A percentile compares a stretch with the other conserved stretches of the same genome.
phyloP scores from a whole-genome alignment of 352 stramenopile species.

The Pythium scleroteichum region DNA sequence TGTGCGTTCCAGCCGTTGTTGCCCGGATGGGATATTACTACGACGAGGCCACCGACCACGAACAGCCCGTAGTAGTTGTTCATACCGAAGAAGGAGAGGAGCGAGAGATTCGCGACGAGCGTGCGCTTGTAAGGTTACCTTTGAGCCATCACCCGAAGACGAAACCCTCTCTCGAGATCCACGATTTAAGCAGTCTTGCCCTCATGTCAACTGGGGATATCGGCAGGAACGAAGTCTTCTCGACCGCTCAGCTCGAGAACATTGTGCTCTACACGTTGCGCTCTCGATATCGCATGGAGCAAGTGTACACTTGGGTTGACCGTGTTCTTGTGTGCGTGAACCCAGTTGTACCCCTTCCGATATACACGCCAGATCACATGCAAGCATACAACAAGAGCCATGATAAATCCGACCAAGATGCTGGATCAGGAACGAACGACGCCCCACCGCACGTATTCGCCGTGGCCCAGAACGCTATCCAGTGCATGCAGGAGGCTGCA shows the following conservation, averaged over 20 bases:
- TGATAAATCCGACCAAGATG: constrained; percentile 54
- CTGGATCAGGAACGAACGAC: constrained; percentile 51
- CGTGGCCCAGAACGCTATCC: constrained; percentile 74
- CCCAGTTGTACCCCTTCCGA: constrained; percentile 62
- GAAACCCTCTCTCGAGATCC: constrained; percentile 47
- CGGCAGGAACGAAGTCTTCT: constrained; percentile 62
- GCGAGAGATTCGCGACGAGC: constrained; percentile 60
- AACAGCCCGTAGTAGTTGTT: constrained; percentile 72
- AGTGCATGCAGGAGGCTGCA: constrained; percentile 74
- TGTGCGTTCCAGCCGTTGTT: constrained; percentile 60
- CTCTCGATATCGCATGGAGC: constrained; percentile 77
- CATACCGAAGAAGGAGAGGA: constrained; percentile 85
- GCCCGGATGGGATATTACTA: constrained; percentile 63
- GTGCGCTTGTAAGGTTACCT: constrained; percentile 59
- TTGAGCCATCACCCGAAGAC: constrained; percentile 66
- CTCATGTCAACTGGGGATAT: constrained; percentile 62
- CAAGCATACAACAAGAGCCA: constrained; percentile 72
- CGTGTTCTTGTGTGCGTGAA: constrained; percentile 76
- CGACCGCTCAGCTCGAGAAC: constrained; percentile 67
- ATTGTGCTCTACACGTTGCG: constrained; percentile 72
- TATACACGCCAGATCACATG: constrained; percentile 86
- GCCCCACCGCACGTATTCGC: constrained; percentile 76
- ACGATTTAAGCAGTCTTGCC: constrained; percentile 69
- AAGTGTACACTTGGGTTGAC: constrained; percentile 84
- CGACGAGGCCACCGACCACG: constrained; percentile 56